These are phyloP conservation scores for Pichia thaimueangensis DNA, from an alignment of 805 yeast genomes.

Conservation along the genomic window DNA sequence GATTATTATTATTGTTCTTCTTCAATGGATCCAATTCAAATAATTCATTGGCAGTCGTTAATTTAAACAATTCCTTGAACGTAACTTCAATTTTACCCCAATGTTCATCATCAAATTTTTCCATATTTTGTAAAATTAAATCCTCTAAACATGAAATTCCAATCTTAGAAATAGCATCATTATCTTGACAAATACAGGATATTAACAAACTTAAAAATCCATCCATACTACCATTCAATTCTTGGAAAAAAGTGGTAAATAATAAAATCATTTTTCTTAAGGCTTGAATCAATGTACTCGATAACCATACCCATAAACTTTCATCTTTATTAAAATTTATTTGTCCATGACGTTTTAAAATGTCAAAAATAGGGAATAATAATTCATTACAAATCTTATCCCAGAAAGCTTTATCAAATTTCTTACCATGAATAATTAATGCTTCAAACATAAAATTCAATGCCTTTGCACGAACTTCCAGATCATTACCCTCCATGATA, in stretches of 20 bases:
- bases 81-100: conserved; percentile 70
- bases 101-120: conserved; percentile 54
- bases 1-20: conserved; percentile 19
- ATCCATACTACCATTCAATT: conserved; percentile 65
- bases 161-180: conserved; percentile 92
- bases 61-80: conserved; percentile 62
- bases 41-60: conserved; percentile 82
- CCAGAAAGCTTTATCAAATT: conserved; percentile 77
- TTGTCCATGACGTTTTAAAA: conserved; percentile 70
- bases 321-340: conserved; percentile 62
- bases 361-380: conserved; percentile 84
- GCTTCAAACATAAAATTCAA: conserved; percentile 77
- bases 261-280: conserved; percentile 79
- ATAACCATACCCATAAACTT: conserved; percentile 89
- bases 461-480: conserved; percentile 90
- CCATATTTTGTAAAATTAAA: conserved; percentile 67
- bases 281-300: conserved; percentile 94
- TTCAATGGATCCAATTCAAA: conserved; percentile 54
- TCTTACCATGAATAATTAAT: conserved; percentile 69
- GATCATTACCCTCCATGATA: conserved; percentile 87
- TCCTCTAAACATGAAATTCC: conserved; percentile 86
- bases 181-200: conserved; percentile 92
- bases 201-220: conserved; percentile 73
- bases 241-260: conserved; percentile 75
- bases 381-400: conserved; percentile 67